Evolutionary conservation across 2,329 filamentous ascomycete species (phyloP).

Genomic region (Plenodomus tracheiphilus): DNA sequence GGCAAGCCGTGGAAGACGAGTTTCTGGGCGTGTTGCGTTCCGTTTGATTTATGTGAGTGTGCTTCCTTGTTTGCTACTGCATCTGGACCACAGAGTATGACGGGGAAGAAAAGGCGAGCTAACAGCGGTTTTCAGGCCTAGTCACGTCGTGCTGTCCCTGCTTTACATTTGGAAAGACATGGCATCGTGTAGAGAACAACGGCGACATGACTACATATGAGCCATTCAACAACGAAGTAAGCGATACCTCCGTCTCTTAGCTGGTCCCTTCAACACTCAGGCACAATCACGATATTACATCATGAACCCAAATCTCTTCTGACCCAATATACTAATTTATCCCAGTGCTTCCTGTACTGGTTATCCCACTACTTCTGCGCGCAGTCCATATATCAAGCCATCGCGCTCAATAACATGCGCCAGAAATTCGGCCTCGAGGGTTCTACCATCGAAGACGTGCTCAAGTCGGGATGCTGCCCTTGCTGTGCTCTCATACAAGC

Average conservation of each 20-base stretch:
- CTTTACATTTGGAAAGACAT: constrained; percentile 43
- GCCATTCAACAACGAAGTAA: constrained; percentile 37
- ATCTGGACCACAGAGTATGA: too few species aligned
- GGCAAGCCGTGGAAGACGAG: constrained; percentile 6
- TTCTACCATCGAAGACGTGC: constrained; percentile 19
- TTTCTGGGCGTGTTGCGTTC: constrained; percentile 28
- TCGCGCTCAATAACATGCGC: neutral
- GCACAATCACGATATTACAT: too few species aligned
- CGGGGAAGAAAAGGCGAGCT: too few species aligned
- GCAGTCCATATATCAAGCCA: neutral
- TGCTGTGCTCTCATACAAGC: constrained; percentile 28
- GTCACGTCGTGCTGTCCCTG: constrained; percentile 23
- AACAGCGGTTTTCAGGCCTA: neutral
- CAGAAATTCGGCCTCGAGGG: constrained; percentile 6
- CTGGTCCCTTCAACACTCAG: too few species aligned
- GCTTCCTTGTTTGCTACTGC: too few species aligned
- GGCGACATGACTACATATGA: constrained; percentile 37
- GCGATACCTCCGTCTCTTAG: too few species aligned
- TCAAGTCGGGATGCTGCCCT: constrained; percentile 26
- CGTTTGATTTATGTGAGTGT: constrained; percentile 22
- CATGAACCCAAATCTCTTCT: neutral
- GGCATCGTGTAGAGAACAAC: constrained; percentile 38
- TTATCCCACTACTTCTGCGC: neutral
- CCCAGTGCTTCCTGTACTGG: neutral
- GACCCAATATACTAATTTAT: neutral